A percentile compares a stretch with the other conserved stretches of the same genome.
phyloP scores from a whole-genome alignment of 768 basidiomycete species.

The Albatrellus ellisii region DNA sequence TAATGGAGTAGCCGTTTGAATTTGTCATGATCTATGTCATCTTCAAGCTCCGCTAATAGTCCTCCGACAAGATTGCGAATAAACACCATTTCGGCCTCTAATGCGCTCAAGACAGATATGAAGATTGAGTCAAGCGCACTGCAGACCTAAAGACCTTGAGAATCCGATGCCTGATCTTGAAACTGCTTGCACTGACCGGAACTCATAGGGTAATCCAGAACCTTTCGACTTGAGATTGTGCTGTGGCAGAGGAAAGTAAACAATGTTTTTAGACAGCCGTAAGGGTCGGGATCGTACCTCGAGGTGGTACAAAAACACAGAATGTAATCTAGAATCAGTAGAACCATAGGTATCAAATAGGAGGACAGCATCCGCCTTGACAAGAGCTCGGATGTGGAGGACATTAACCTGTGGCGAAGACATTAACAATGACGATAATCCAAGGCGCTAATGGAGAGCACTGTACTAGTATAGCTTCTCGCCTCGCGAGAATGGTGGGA shows the following conservation, averaged over 20 bases:
- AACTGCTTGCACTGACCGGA: conserved; percentile 42
- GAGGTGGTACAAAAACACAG: conserved; percentile 77
- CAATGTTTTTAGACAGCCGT: no score
- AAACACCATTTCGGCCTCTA: conserved; percentile 95
- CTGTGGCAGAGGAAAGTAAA: conserved; percentile 23
- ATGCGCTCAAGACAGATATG: conserved; percentile 79
- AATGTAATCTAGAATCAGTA: conserved; percentile 73
- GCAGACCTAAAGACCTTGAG: conserved; percentile 6
- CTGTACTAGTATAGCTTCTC: conserved; percentile 76
- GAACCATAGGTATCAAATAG: conserved; percentile 91
- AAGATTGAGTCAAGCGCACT: conserved; percentile 91
- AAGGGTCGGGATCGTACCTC: conserved; percentile 38
- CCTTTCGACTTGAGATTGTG: conserved; percentile 73
- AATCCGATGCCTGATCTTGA: conserved; percentile 10
- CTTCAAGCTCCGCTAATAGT: conserved; percentile 84
- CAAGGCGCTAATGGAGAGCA: neutral
- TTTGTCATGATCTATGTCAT: conserved; percentile 90
- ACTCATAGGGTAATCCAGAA: conserved; percentile 72
- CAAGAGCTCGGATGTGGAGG: conserved; percentile 86
- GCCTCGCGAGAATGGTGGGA: conserved; percentile 83
- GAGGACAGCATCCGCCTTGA: conserved; percentile 85
- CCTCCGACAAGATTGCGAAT: conserved; percentile 85
- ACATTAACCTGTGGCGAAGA: conserved; percentile 62
- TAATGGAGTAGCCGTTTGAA: conserved; percentile 89
- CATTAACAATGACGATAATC: neutral